Base-by-base conservation (phyloP, 495 filamentous ascomycete genomes). In the Penicillium cataractarum region DNA sequence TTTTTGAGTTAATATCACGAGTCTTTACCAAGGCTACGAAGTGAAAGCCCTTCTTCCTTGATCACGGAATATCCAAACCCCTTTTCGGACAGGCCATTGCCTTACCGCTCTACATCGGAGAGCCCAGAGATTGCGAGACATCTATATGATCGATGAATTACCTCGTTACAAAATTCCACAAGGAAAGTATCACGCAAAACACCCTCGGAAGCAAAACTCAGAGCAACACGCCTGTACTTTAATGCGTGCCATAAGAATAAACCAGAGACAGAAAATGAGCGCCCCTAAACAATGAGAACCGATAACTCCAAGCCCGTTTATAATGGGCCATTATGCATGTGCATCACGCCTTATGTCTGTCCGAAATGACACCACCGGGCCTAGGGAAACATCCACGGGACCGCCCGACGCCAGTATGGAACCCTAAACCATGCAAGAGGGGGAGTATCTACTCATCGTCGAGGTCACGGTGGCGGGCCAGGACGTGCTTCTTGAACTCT, bases 401-500 rank as follows among this genome's bases (percentile, higher is more conserved):
- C 53, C 62, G 49, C 62, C 62, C 55, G 65, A 68, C 63, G 63
- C 62, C 67, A 56, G 59, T 61, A 56, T 58, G 57, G 48, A 68
- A 65, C 62, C 55, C 48, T 55, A 69, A 62, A 64, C 17, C 35
- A 59, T 59, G n/a, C 49, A 55, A 35, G 33, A 35, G 27, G 46
- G 46, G 6, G 15, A 60, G 26, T 1, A 29, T 63, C 57, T 75
- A 79, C 58, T 86, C 83, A 37, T 88, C 86, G 49, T 85, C 83
- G 42, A 87, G 68, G 64, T 89, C 86, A 46, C 82, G 82, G 69
- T 90, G 87, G 57, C 87, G 74, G 3, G 83, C 83, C 15, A 90
- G 78, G n/a, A 89, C 87, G 46, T 84, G 79, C 57, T 85, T 85
- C 84, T 96, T 92, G 83, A 92, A 99, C 67, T 96, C 92, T 48